Evolutionary conservation across 768 basidiomycete genomes (phyloP).

Genomic region (Chlorophyllum brunneum): DNA sequence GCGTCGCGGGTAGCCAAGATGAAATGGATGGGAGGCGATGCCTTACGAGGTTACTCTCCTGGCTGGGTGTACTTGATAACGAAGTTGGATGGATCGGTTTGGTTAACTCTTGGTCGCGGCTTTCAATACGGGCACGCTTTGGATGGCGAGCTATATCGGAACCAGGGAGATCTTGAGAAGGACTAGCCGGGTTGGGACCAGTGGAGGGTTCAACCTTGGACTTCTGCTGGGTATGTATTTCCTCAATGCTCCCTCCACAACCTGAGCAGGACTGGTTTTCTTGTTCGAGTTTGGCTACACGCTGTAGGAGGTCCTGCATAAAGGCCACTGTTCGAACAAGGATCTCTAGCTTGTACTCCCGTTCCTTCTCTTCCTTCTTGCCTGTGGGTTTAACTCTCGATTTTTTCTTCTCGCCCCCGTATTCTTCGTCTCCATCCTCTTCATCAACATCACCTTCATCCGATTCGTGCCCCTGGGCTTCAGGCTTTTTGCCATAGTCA

Average conservation of each 20-base stretch:
- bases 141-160: not conserved
- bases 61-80: constrained; percentile 9
- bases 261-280: constrained; percentile 21
- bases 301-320: constrained; percentile 64
- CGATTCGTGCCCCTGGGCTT: constrained; percentile 22
- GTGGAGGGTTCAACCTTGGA: constrained; percentile 4
- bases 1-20: constrained; percentile 54
- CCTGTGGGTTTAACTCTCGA: constrained; percentile 31
- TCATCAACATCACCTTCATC: constrained; percentile 36
- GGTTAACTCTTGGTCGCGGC: not conserved
- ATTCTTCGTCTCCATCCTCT: constrained; percentile 32
- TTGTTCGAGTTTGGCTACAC: constrained; percentile 39
- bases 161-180: not conserved
- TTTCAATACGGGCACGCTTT: not conserved
- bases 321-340: constrained; percentile 79
- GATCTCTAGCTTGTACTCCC: constrained; percentile 92
- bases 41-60: constrained; percentile 16
- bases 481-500: constrained; percentile 33
- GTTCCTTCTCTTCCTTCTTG: constrained; percentile 60
- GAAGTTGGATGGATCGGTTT: constrained; percentile 12
- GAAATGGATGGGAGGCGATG: constrained; percentile 62
- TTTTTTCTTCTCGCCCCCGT: constrained; percentile 23
- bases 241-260: constrained; percentile 12
- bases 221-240: not conserved
- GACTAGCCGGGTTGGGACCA: constrained; percentile 16